Evolutionary conservation across 306 rosid genomes (phyloP), one percentile per base, ranked within the genome.

Genomic region (Hippophae gyantsensis): DNA sequence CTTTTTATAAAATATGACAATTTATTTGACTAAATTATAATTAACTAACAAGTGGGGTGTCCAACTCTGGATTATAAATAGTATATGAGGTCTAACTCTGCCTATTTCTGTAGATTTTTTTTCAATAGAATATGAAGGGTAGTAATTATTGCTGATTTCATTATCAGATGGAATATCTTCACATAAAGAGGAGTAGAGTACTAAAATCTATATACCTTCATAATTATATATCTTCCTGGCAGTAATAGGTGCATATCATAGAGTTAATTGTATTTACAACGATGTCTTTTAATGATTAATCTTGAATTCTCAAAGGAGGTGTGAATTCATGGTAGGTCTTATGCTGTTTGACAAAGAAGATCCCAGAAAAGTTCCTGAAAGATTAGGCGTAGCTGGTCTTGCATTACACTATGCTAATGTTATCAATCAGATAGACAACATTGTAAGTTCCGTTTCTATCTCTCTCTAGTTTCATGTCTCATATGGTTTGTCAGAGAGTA

Each of bases 391-490:
- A 60, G 84, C 85, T 60, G 95, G 97, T 69, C 97, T 93, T 67
- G 90, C 99, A 26, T 84, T 93, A 53, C 99, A 93, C 75, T 93
- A 93, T 77, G 95, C 97, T 44, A 84, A 84, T 72, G 66, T 93
- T 60, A 81, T 84, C 69, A 86, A 75, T 69, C 99, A 86, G 74
- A 86, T 89, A 70, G 86, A 77, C 71, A 71, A 68, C 68, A 86
- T 89, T 72, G 99, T 93, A 79, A 82, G 87, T 65, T 71, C 64
- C 48, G 8, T 49, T 51, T 14, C 48, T 32, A 68, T 48, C 41
- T 41, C 48, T 13, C 46, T 11, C 18, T 44, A 10, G 11, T 13
- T 23, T 32, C 44, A 26, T 52, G 23, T 60, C 32, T 64, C 56
- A 58, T 48, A 10, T 55, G 60, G 32, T 51, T 56, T 52, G 64